phyloP scores from a whole-genome alignment of 2,329 filamentous ascomycete species.

The Colletotrichum liaoningense region DNA sequence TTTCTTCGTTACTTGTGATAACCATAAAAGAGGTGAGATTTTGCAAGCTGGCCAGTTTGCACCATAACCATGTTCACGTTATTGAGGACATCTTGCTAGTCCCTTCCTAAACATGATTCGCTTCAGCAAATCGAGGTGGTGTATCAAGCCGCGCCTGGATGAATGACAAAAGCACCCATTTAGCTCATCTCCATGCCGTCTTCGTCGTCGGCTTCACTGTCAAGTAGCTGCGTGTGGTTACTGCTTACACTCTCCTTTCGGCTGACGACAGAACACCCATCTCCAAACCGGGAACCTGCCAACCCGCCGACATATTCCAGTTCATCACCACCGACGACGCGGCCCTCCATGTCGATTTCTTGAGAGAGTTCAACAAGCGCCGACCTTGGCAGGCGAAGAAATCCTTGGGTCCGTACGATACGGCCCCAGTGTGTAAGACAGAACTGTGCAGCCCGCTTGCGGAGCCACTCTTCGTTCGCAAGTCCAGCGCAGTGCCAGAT shows the following conservation, averaged over 20 bases:
- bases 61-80: background rate
- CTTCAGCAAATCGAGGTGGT: background rate
- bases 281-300: constrained; percentile 60
- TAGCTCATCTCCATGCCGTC: constrained; percentile 71
- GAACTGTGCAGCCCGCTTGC: constrained; percentile 86
- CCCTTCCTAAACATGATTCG: background rate
- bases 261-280: constrained; percentile 47
- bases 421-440: constrained; percentile 96
- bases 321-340: constrained; percentile 89
- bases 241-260: constrained; percentile 72
- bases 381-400: constrained; percentile 80
- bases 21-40: background rate
- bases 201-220: constrained; percentile 70
- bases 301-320: constrained; percentile 68
- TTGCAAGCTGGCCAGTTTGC: background rate
- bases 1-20: constrained; percentile 14
- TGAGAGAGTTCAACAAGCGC: constrained; percentile 92
- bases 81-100: background rate
- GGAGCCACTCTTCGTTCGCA: constrained; percentile 93
- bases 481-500: constrained; percentile 95
- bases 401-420: constrained; percentile 89
- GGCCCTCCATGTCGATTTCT: constrained; percentile 92
- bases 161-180: background rate
- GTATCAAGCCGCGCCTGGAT: background rate
- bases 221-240: constrained; percentile 66